Base-by-base conservation (phyloP, 2,329 filamentous ascomycete genomes). In the Daldinia sp. region DNA sequence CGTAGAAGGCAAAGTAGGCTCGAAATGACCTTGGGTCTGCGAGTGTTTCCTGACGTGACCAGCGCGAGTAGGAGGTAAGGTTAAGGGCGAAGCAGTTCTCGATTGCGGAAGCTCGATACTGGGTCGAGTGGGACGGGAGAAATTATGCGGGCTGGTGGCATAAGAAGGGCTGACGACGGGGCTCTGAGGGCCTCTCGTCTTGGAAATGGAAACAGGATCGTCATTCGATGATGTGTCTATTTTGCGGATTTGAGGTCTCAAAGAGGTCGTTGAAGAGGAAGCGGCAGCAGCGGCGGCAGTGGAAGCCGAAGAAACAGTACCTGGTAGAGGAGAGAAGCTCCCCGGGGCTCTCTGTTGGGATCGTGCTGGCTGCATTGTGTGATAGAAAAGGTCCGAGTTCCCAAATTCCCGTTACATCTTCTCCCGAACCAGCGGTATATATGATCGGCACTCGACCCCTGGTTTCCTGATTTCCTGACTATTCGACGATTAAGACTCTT, bases 1-100 rank as follows among this genome's bases (percentile, higher is more conserved):
- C 51, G 87, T 87, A 2, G 88, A 90, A 23, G 92, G 90, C 54
- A 94, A 82, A 23, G 87, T 89, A 46, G 92, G 88, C 77, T 94
- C 92, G 76, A 94, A 94, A 75, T 90, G 88, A 74, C 92, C 92
- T 77, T 92, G 91, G 7, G 88, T 92, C 73, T 91, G 88, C 68
- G 92, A 92, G 74, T 92, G 87, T 72, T 89, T 90, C 80, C 90
- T 73, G 62, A 76, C 57, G 74, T 80, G 72, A 70, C 75, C 75
- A 75, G 72, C 69, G 77, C 77, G 77, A 74, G 78, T 75, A 18
- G 80, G 74, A 26, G 82, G 81, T 42, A 80, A 77, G 48, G 79
- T 83, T 73, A 83, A 73, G 37, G 84, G 83, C 35, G 83, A 85
- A 12, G 77, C 79, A 74, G 77, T 82, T 68, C 79, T 78, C 75